Evolutionary conservation across 202 grass and related monocot species (phyloP), one percentile per base, ranked within the genome.

Genomic region (Setaria viridis): DNA sequence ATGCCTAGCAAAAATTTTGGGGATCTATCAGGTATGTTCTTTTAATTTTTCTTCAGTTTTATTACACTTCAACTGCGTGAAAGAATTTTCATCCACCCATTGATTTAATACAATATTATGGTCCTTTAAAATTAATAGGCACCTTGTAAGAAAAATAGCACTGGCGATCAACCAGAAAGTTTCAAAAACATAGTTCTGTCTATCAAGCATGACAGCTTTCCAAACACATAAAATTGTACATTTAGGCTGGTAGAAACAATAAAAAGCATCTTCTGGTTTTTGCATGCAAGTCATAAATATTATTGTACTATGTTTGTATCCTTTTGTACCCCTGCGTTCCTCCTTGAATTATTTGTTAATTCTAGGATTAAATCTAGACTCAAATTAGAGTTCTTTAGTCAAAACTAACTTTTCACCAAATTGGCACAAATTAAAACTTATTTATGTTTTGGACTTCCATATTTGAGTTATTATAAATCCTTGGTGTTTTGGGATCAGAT

Each of bases 1-100:
- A 80, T 96, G 88, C 82, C 85, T 99, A 57, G 97, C 97, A 80
- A 99, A 99, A 87, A 96, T 99, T 83, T 79, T 99, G 67, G 97
- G 97, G 79, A 99, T 99, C 82, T 99, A 99, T 87, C 97, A 99
- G 90, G 97, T 96, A 93, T 72, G 30, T 67, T 78, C 59, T 62
- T 67, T 67, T 69, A 34, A 73, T 51, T 5, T 80, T 66, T 81
- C 64, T 50, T 56, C n/a, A 49, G 13, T 85, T 32, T 74, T 58
- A 46, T 82, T 20, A 43, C 30, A 66, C 14, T 77, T 83, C 74
- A 62, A 74, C 80, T 85, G 35, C 30, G 46, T 64, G 50, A 33
- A 85, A 79, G 2, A 64, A 49, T 57, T 12, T 81, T 83, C 15
- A 80, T 76, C 32, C 42, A 11, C 37, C 42, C 6, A 51, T 80